phyloP scores from a whole-genome alignment of 495 filamentous ascomycete genomes.

The Xylaria palmicola region DNA sequence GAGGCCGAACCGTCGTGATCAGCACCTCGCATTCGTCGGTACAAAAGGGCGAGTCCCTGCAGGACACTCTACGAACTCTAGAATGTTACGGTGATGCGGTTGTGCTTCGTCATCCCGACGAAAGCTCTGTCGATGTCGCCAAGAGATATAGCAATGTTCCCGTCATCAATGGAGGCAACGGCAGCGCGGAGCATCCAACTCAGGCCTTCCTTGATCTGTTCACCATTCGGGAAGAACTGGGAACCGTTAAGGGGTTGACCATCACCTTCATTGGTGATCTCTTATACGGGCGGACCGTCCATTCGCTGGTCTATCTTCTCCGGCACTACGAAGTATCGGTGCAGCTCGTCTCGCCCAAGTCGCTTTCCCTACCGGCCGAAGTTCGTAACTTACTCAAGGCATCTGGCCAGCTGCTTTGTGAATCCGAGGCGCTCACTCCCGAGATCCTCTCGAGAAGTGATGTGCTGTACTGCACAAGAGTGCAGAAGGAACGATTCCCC shows the following conservation, averaged over 20 bases:
- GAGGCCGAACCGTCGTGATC: constrained; percentile 77
- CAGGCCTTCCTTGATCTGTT: constrained; percentile 98
- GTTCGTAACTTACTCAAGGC: constrained; percentile 68
- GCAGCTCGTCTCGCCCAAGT: constrained; percentile 81
- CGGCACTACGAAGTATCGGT: constrained; percentile 91
- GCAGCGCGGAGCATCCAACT: constrained; percentile 90
- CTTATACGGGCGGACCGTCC: constrained; percentile 87
- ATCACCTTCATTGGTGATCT: constrained; percentile 96
- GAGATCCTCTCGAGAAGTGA: constrained; percentile 82
- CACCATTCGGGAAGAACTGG: constrained; percentile 95
- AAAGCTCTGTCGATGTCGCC: constrained; percentile 72
- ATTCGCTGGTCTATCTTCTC: constrained; percentile 89
- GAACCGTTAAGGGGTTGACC: constrained; percentile 87
- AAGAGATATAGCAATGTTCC: constrained; percentile 84
- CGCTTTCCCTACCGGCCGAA: constrained; percentile 71
- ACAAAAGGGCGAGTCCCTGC: constrained; percentile 88
- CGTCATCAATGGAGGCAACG: constrained; percentile 96
- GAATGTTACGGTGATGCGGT: constrained; percentile 93
- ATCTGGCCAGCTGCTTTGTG: constrained; percentile 70
- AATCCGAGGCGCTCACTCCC: constrained; percentile 74
- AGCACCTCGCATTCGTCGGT: constrained; percentile 77
- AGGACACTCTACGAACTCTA: constrained; percentile 90
- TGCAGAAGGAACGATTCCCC: constrained; percentile 93
- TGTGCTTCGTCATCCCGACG: constrained; percentile 86
- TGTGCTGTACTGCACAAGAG: constrained; percentile 92